Base-by-base conservation (phyloP, 129 eudicot species). In the Helichrysum umbraculigerum region DNA sequence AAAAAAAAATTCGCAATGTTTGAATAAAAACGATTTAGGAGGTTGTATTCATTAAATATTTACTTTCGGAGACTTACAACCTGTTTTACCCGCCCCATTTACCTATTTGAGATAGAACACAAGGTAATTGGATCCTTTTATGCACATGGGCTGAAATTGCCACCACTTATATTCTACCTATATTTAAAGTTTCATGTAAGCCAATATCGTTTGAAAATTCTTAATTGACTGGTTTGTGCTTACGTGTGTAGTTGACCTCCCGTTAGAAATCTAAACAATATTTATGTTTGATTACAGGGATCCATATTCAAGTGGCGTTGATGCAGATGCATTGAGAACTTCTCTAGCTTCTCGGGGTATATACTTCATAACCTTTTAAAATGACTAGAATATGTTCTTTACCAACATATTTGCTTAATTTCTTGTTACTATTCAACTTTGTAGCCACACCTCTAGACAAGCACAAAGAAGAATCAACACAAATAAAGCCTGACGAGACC, bases 241-340 rank as follows among this genome's bases (percentile, higher is more conserved):
- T 57, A 57, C 29, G 10, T 57, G 10, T 57, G 7, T 1, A 2
- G 7, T 21, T n/a, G 29, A 57, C 29, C 21, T n/a, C 29, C 14
- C 28, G 4, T 56, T 56, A n/a, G 19, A 56, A 5, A 4, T 47
- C 16, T 47, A 12, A 12, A 47, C 16, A 14, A 47, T 3, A 14
- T 32, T 33, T 73, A 57, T 71, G 54, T 21, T 42, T 41, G 66
- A 3, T 67, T 74, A 35, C 83, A 92, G 97, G 96, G 97, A 92
- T 81, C 97, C 96, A 70, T 82, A 85, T 74, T 85, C 92, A 22
- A 81, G 75, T 51, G 91, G 89, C 50, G 72, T 89, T 39, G 85
- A 87, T 74, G 72, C 75, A 5, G 96, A 92, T n/a, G 81, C 83
- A 73, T 74, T 87, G 83, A 87, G 82, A 78, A 81, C 78, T 41